Percentiles rank a stretch among this genome's conserved stretches.
phyloP scores from a whole-genome alignment of 208 protist species.

The Leishmania mexicana region DNA sequence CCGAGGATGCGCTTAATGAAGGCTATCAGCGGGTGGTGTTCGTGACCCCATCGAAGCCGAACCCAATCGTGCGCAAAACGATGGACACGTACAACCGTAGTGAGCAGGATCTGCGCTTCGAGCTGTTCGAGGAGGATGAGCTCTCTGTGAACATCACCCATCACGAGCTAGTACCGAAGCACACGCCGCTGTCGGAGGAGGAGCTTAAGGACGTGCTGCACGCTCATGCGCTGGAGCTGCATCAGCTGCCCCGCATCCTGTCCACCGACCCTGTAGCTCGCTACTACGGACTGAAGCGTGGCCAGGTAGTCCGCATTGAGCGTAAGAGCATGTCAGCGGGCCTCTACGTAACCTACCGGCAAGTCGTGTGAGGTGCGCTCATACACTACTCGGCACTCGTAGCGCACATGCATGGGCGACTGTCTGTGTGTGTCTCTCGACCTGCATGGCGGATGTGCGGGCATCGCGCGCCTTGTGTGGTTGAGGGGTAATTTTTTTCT shows the following conservation, averaged over 20 bases:
- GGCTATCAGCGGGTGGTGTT: slow-evolving; percentile 73
- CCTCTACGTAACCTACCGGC: slow-evolving; percentile 98
- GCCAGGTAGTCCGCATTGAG: slow-evolving; percentile 97
- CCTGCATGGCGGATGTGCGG: background rate
- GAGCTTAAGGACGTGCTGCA: slow-evolving; percentile 91
- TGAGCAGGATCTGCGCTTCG: slow-evolving; percentile 70
- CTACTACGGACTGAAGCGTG: slow-evolving; percentile 95
- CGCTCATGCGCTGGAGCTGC: slow-evolving; percentile 93
- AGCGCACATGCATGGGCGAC: background rate
- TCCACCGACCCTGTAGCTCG: slow-evolving; percentile 95
- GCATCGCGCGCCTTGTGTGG: background rate
- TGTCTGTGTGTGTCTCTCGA: background rate
- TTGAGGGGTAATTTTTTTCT: too few species aligned
- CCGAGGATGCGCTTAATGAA: slow-evolving; percentile 44
- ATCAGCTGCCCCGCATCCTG: slow-evolving; percentile 96
- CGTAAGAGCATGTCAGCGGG: slow-evolving; percentile 97
- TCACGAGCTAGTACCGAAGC: slow-evolving; percentile 97
- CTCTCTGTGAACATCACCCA: slow-evolving; percentile 98
- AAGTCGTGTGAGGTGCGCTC: slow-evolving; percentile 84
- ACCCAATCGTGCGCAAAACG: slow-evolving; percentile 70
- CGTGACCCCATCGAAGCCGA: slow-evolving; percentile 58
- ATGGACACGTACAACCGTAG: slow-evolving; percentile 76
- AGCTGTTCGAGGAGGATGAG: slow-evolving; percentile 96
- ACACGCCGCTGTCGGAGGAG: slow-evolving; percentile 87
- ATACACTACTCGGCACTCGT: background rate